Evolutionary conservation across 768 basidiomycete species (phyloP), one percentile per base, ranked within the genome.

Genomic region (Gloeostereum incarnatum): DNA sequence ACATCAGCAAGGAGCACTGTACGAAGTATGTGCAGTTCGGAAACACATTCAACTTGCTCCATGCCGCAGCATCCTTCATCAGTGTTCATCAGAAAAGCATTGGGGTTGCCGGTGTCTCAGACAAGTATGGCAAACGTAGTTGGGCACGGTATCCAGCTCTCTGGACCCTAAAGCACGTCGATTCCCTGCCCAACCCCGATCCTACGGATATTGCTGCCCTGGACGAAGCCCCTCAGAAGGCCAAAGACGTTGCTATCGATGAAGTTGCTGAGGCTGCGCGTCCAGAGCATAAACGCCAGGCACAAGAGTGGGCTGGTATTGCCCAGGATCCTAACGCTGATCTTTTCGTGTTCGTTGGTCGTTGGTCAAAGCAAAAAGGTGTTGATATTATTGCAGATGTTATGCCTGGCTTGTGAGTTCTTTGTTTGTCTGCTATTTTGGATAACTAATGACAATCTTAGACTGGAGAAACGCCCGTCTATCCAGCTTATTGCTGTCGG

Each of bases 361-460:
- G 92, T 45, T 96, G 92, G 92, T 96, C 92, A 4, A 96, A 94
- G 59, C 92, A 96, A 59, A 96, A 96, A 60, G 92, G 87, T 61
- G 90, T 96, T n/a, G 92, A 96, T 62, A 66, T 96, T 30, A 96
- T 96, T 47, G 92, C 92, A 6, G 92, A 96, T 59, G 81, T 96
- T 45, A 87, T 96, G 86, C 92, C 91, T 17, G 71, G 75, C 3
- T 53, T 96, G 80, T 87, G 53, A 50, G 85, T 72, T 9, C 35
- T 17, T 47, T 37, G 13, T 35, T 27, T 34, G 23, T 20, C 29
- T 33, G 38, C 24, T 42, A 2, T 25, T 30, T 22, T 16, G 24
- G n/a, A 23, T 31, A 25, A 10, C 43, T 27, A 30, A 41, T 46
- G n/a, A 43, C 16, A 18, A 19, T 49, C 38, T 36, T 26, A 90